These are phyloP conservation scores for Pichia cactophila DNA, from an alignment of 1,139 yeast genomes.

Conservation along the genomic window DNA sequence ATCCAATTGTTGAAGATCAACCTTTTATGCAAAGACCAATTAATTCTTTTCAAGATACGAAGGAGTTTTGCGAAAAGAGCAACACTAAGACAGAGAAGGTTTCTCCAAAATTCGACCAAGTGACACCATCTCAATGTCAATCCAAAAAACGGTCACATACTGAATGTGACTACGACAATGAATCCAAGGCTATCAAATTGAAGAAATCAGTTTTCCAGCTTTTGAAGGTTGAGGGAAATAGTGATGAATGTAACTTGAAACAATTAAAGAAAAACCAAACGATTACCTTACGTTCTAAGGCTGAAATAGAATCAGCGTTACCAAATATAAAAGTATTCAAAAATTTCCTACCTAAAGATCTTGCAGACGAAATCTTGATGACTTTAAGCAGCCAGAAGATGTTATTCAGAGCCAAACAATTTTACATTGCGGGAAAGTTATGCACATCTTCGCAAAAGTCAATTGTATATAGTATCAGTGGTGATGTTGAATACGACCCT, in stretches of 20 bases:
- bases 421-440: constrained; percentile 52
- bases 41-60: background rate
- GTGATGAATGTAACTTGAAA: background rate
- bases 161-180: no score
- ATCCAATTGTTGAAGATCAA: background rate
- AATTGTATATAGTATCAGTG: constrained; percentile 32
- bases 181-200: no score
- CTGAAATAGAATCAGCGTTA: constrained; percentile 34
- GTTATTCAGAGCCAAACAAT: constrained; percentile 35
- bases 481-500: constrained; percentile 4
- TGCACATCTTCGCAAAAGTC: constrained; percentile 49
- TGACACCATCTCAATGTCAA: no score
- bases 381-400: constrained; percentile 35
- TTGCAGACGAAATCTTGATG: constrained; percentile 39
- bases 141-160: no score
- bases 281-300: constrained; percentile 31
- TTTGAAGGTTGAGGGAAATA: no score
- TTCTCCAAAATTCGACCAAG: no score
- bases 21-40: background rate
- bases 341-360: constrained; percentile 42
- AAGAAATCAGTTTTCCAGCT: no score
- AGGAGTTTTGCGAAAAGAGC: background rate
- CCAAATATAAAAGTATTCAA: constrained; percentile 45
- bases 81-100: no score
- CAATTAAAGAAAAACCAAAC: constrained; percentile 2